Evolutionary conservation across 208 protist genomes (phyloP), one percentile per base, ranked within the genome.

Genomic region (Porcisia hertigi): DNA sequence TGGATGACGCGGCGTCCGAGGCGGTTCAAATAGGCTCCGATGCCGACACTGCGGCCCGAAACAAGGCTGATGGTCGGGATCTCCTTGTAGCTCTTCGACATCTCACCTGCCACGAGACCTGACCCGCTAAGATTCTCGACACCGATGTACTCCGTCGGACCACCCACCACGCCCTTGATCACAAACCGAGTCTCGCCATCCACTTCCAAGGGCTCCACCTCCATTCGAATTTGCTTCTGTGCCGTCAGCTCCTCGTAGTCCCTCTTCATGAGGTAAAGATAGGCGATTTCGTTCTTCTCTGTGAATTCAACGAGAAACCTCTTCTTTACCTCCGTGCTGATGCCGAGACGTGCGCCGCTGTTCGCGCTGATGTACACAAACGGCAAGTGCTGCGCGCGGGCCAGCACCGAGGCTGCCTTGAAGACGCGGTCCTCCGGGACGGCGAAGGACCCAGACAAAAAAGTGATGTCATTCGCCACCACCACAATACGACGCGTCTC

Each of bases 391-490:
- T 94, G 76, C 41, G 71, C 34, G 66, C 98, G 92, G 3, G 98
- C 96, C 36, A 97, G 82, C 43, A 93, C 84, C 1, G 92, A 98
- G 65, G 89, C 91, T 0, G 89, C 90, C 73, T 73, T 79, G 85
- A 99, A 99, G 53, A 99, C 80, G 49, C 86, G 69, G 86, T 99
- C 98, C 83, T 99, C 98, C 47, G 86, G 83, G 43, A 97, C 88
- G 57, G 97, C 96, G 73, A 99, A 99, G 55, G 98, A 98, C 66
- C 99, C 99, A 30, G 89, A 96, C 88, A 98, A 84, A 72, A 98
- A 92, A 11, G 99, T 99, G 73, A 99, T 99, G 88, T 99, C 99
- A 82, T 99, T 99, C 54, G 98, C 93, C 67, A 99, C 98, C n/a
- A 99, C 80, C n/a, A 99, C 90, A 2, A 99, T 76, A 25, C 93